Evolutionary conservation across 495 filamentous ascomycete species (phyloP).

Genomic region (Aspergillus sparsus): DNA sequence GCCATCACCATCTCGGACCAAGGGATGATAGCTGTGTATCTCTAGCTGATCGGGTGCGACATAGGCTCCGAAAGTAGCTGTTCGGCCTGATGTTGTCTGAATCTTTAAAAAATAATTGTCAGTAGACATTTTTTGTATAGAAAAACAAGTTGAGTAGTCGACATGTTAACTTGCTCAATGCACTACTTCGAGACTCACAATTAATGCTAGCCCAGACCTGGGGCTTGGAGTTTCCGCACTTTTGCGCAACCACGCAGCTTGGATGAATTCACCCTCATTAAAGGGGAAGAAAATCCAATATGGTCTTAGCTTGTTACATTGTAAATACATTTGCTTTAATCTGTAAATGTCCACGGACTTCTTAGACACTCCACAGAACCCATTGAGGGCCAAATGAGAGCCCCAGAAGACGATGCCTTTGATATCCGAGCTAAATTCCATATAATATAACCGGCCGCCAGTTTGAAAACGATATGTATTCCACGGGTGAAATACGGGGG

Average conservation of each 20-base stretch:
- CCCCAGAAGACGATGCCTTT: conserved; percentile 20
- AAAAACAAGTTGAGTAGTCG: too few relatives aligned
- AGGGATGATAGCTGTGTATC: background rate
- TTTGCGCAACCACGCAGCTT: conserved; percentile 19
- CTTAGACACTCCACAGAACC: conserved; percentile 17
- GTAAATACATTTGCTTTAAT: conserved; percentile 7
- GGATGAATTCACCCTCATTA: conserved; percentile 6
- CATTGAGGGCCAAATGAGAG: background rate
- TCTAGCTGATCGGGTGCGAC: background rate
- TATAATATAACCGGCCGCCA: conserved; percentile 11
- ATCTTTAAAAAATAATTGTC: background rate
- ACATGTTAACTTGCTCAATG: too few relatives aligned
- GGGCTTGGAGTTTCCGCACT: background rate
- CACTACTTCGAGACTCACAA: background rate
- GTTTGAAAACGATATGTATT: conserved; percentile 5
- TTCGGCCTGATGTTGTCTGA: conserved; percentile 4
- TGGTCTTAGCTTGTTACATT: conserved; percentile 5
- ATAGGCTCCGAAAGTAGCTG: conserved; percentile 4
- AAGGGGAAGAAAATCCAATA: conserved; percentile 21
- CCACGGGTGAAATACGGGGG: conserved; percentile 17
- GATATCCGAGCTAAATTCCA: conserved; percentile 12
- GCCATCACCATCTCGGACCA: conserved; percentile 2
- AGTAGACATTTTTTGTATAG: too few relatives aligned
- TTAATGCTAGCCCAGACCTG: background rate
- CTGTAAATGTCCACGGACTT: background rate